Evolutionary conservation across 2,329 filamentous ascomycete genomes (phyloP), one percentile per base, ranked within the genome.

Genomic region (Cordyceps cicadae): DNA sequence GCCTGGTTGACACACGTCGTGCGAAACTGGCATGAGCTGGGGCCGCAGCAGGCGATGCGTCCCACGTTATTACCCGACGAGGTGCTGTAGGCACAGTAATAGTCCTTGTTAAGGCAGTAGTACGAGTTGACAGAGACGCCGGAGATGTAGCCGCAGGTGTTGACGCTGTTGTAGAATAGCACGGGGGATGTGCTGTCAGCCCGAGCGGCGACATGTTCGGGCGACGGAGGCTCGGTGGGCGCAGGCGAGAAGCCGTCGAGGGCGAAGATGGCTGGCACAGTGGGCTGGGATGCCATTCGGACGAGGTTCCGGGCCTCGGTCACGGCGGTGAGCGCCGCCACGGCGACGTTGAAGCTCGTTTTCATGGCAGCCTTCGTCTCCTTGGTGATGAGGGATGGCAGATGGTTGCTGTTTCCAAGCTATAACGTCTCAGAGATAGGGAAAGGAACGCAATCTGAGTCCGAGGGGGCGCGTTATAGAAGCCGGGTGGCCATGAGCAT

Each of bases 131-230:
- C 77, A 14, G 71, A 59, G 32, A 69, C 70, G 37, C 75, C 79
- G 34, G 71, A 72, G 45, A 82, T 68, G 66, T 73, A 82, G 63
- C 80, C 80, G 62, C 80, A 82, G 0, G 77, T 80, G 62, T 79
- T 79, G 65, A 81, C 78, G 1, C 77, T 76, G 12, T 74, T 79
- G 59, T 78, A 66, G n/a, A 79, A 70, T 32, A 77, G 53, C 17
- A 51, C 26, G n/a, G 63, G 54, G 19, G 64, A 67, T 21, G 69
- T 67, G 37, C 69, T 54, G 64, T 62, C 61, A 64, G 65, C n/a
- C 64, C 67, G 14, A 75, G 65, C 19, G 73, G 71, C n/a, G 69
- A 67, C 32, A 73, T 59, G 14, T 63, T 59, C 67, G 3, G 77
- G 75, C 7, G 74, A 6, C 15, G 54, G 59, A 19, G 59, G 59